Conservation (phyloP, 371 early-diverging fungal species). For the Neoconidiobolus thromboides region DNA sequence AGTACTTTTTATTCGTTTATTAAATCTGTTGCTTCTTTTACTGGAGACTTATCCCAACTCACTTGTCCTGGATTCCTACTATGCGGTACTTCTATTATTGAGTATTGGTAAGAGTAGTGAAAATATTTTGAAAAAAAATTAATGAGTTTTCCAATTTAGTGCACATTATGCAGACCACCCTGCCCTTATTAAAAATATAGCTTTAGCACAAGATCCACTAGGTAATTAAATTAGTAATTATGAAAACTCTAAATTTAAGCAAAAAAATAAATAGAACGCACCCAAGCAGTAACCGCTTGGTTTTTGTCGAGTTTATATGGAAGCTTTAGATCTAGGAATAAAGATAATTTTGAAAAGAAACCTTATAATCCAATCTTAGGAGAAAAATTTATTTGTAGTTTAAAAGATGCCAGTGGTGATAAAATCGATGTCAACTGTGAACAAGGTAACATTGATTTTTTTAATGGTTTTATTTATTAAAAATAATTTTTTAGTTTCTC, state of each 20-base stretch:
- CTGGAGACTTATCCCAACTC: conserved; percentile 57
- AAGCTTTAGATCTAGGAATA: conserved; percentile 36
- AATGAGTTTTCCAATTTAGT: conserved; percentile 15
- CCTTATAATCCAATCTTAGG: conserved; percentile 72
- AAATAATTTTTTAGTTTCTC: background rate
- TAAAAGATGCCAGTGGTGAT: background rate
- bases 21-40: conserved; percentile 48
- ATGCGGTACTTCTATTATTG: conserved; percentile 50
- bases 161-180: conserved; percentile 57
- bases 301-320: conserved; percentile 61
- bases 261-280: conserved; percentile 25
- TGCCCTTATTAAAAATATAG: conserved; percentile 36
- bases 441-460: background rate
- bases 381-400: conserved; percentile 26
- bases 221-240: conserved; percentile 8
- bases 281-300: conserved; percentile 50
- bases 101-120: conserved; percentile 36
- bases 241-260: background rate
- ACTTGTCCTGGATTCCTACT: conserved; percentile 62
- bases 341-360: conserved; percentile 43
- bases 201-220: conserved; percentile 29
- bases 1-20: conserved; percentile 50
- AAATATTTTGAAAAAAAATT: conserved; percentile 7
- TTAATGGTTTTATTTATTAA: too few relatives aligned
- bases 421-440: background rate